A percentile compares a stretch with the other conserved stretches of the same genome.
Conservation (phyloP, 495 filamentous ascomycete species). For the Aspergillus saccharolyticus region DNA sequence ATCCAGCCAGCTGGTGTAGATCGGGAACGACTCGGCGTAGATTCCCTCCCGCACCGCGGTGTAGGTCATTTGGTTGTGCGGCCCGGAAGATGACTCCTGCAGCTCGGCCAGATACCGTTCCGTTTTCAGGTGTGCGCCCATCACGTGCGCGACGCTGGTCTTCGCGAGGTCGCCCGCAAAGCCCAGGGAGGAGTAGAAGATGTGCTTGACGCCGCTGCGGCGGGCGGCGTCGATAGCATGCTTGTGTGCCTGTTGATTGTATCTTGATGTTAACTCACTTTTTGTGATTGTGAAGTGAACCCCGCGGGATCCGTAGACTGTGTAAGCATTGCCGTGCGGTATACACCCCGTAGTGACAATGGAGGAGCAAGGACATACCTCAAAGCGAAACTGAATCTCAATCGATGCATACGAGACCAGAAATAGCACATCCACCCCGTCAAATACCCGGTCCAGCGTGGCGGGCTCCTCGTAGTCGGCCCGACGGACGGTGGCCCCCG, state of each 20-base stretch:
- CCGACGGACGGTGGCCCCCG: conserved; percentile 28
- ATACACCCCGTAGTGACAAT: neutral
- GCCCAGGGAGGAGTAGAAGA: conserved; percentile 65
- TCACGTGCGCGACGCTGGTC: conserved; percentile 51
- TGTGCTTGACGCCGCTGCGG: conserved; percentile 52
- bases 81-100: neutral
- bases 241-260: conserved; percentile 42
- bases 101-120: conserved; percentile 50
- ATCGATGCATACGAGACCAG: conserved; percentile 41
- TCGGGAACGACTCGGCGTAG: conserved; percentile 63
- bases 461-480: conserved; percentile 36
- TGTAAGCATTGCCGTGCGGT: too few relatives aligned
- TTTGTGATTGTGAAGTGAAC: too few relatives aligned
- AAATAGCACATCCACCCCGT: conserved; percentile 33
- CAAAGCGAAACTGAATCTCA: conserved; percentile 31
- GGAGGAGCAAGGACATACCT: conserved; percentile 13
- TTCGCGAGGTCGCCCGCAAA: conserved; percentile 45
- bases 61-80: conserved; percentile 24
- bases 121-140: conserved; percentile 63
- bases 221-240: conserved; percentile 54
- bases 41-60: conserved; percentile 59
- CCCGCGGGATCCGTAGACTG: too few relatives aligned
- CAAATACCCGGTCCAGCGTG: conserved; percentile 31
- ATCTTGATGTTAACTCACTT: too few relatives aligned
- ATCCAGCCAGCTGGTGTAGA: conserved; percentile 63